Evolutionary conservation across 1,139 yeast genomes (phyloP), one percentile per base, ranked within the genome.

Genomic region (Pichia inconspicua): DNA sequence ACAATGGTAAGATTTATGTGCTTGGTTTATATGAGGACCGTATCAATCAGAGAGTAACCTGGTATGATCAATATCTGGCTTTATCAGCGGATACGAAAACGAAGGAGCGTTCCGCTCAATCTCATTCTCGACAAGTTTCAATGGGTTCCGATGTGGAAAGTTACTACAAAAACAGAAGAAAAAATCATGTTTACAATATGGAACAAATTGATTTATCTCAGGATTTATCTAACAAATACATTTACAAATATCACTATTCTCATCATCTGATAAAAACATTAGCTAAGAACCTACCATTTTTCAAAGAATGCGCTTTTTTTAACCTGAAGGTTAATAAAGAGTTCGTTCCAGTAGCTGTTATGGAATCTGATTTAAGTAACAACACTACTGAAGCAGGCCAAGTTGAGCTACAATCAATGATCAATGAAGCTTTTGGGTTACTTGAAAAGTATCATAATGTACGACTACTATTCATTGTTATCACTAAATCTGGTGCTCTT

Each of bases 11-110:
- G 59, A 84, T 94, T 0, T 92, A 84, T 60, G 84, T 92, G 2
- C 69, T 92, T 40, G 97, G 98, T 0, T 70, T 88, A 38, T 88
- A 89, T 58, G 98, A 92, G 61, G 98, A 92, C 64, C 74, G 97
- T 61, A 77, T 94, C 46, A 74, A 95, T 40, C 97, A 90, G 60
- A 71, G 80, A 53, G 73, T 79, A 7, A 77, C 82, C 41, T 79
- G 83, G 83, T 71, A 77, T 44, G 84, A 79, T 53, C 78, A 76
- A 51, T 71, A 72, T 49, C 31, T 51, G n/a, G 52, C 50, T 36
- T 15, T 53, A 35, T 45, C 54, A 7, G 49, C 47, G n/a, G 50
- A 47, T 19, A 22, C n/a, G 5, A 40, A 40, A 32, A 41, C 44
- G 8, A 41, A 48, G 12, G 40, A 37, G 25, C 25, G 22, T 4